Evolutionary conservation across 2,329 filamentous ascomycete species (phyloP).

Genomic region (Ilyonectria sp.): DNA sequence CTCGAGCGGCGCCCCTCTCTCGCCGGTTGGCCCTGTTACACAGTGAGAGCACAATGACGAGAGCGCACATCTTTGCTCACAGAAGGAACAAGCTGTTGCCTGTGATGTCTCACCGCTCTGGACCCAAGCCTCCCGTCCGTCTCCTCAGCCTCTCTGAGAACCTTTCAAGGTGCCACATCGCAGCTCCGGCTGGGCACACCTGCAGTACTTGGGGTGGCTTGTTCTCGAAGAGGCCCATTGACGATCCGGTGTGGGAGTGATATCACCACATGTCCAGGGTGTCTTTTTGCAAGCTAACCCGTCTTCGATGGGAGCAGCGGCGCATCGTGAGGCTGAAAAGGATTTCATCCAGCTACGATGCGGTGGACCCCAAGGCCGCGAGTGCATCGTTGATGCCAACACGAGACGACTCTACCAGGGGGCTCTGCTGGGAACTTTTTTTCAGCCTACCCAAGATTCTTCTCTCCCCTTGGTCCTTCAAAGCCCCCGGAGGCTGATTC

Average conservation of each 20-base stretch:
- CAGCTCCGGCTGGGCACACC: conserved; percentile 3
- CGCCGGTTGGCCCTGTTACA: neutral
- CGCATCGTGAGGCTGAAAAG: neutral
- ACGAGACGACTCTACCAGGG: neutral
- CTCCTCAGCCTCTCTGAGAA: neutral
- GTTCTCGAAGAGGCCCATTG: neutral
- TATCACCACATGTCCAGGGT: neutral
- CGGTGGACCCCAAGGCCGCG: neutral
- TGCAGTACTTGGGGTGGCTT: neutral
- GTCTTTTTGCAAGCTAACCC: neutral
- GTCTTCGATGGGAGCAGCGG: too few relatives aligned
- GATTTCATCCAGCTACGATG: neutral
- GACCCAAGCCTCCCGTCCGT: too few relatives aligned
- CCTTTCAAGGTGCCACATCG: conserved; percentile 7
- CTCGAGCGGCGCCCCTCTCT: neutral
- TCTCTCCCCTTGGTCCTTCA: neutral
- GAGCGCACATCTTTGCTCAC: neutral
- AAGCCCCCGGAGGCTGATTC: neutral
- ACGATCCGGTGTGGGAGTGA: conserved; percentile 7
- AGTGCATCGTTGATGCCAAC: neutral
- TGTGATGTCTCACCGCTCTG: conserved; percentile 1
- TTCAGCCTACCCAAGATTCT: neutral
- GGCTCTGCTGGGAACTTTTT: neutral
- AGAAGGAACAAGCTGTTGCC: neutral
- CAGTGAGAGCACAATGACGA: neutral